A percentile compares a stretch with the other conserved stretches of the same genome.
These are phyloP conservation scores for Casuarina glauca DNA, from an alignment of 306 rosid genomes.

Conservation along the genomic window DNA sequence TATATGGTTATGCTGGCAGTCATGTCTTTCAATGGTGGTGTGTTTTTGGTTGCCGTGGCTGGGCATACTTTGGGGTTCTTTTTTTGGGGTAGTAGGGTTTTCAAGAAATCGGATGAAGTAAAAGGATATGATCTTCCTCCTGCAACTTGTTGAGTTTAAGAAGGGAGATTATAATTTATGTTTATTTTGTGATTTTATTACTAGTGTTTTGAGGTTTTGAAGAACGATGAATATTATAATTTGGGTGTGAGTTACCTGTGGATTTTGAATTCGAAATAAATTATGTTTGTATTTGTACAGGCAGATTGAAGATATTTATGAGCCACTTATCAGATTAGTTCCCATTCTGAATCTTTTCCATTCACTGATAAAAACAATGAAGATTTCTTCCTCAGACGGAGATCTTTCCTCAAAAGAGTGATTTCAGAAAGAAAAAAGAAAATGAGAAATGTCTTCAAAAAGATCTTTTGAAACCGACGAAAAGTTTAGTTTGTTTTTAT, in stretches of 20 bases:
- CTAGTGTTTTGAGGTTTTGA: not conserved
- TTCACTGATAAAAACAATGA: no score
- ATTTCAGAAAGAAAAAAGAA: no score
- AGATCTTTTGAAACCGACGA: no score
- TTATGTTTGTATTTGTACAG: not conserved
- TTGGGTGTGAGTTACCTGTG: not conserved
- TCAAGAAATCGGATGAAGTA: slow-evolving; percentile 25
- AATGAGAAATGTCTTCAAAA: no score
- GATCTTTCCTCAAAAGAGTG: no score
- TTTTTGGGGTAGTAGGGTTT: slow-evolving; percentile 45
- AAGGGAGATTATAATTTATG: not conserved
- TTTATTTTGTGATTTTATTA: not conserved
- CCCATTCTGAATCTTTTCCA: no score
- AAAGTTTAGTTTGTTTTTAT: no score
- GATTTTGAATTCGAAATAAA: not conserved
- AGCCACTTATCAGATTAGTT: no score
- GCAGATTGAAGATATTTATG: no score
- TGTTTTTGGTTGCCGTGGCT: slow-evolving; percentile 59
- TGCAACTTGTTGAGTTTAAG: slow-evolving; percentile 27
- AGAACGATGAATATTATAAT: no score
- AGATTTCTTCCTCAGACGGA: no score
- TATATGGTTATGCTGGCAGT: slow-evolving; percentile 80
- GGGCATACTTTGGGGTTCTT: slow-evolving; percentile 77
- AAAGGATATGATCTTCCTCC: slow-evolving; percentile 57
- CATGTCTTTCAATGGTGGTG: slow-evolving; percentile 86